Evolutionary conservation across 345 rosid species (phyloP).

Genomic region (Populus nigra): DNA sequence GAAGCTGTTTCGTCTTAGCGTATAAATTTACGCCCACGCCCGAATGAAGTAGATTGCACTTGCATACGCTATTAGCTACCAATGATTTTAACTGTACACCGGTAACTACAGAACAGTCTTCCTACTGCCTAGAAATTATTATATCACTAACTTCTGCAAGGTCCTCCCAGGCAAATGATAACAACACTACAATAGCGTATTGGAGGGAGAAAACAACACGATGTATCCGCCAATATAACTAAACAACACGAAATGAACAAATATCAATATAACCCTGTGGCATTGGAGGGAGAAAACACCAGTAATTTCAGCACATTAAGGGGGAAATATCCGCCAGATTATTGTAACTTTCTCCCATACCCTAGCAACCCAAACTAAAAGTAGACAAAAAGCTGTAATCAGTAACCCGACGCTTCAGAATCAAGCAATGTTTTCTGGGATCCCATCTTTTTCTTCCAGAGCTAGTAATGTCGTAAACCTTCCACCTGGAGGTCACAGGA

Average conservation of each 20-base stretch:
- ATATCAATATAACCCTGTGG: neutral
- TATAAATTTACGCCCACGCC: neutral
- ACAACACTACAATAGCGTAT: too few relatives aligned
- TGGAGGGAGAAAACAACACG: too few relatives aligned
- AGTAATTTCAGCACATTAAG: neutral
- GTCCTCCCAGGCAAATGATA: too few relatives aligned
- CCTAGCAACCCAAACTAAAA: neutral
- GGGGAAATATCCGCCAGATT: neutral
- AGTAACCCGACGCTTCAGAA: neutral
- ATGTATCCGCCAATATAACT: neutral
- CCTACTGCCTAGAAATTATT: neutral
- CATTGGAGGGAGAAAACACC: neutral
- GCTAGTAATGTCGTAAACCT: neutral
- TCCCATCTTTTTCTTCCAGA: conserved; percentile 4
- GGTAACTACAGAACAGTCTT: neutral
- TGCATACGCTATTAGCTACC: neutral
- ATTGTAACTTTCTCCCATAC: neutral
- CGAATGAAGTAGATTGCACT: neutral
- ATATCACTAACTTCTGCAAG: neutral
- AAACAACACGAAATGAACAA: neutral
- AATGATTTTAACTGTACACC: too few relatives aligned
- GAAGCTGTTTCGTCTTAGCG: neutral
- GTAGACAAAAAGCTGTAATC: neutral
- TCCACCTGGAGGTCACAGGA: neutral
- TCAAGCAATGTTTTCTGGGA: neutral